A percentile compares a stretch with the other conserved stretches of the same genome.
phyloP scores from a whole-genome alignment of 2,329 filamentous ascomycete species.

The Knufia petricola region DNA sequence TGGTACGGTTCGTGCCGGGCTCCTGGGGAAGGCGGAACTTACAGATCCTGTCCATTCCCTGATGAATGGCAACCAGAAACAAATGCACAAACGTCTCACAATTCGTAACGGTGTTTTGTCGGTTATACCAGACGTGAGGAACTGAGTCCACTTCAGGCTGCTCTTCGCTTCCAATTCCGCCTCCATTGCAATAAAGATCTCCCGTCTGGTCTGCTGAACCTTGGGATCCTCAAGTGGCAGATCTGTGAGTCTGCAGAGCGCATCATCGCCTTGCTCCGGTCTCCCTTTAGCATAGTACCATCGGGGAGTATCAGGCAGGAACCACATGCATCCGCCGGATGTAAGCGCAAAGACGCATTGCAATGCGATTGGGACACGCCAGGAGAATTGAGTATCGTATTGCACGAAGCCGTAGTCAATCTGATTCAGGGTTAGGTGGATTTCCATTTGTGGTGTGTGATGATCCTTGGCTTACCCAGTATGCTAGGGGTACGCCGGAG shows the following conservation, averaged over 20 bases:
- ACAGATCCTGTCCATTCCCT: slow-evolving; percentile 16
- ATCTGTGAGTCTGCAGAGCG: slow-evolving; percentile 22
- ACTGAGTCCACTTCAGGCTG: slow-evolving; percentile 13
- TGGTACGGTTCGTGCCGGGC: too few species aligned
- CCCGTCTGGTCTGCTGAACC: slow-evolving; percentile 17
- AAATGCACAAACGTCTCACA: slow-evolving; percentile 13
- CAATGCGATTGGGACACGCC: slow-evolving; percentile 27
- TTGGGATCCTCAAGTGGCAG: slow-evolving; percentile 14
- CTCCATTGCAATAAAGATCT: slow-evolving; percentile 22
- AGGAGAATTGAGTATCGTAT: slow-evolving; percentile 24
- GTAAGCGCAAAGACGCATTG: slow-evolving; percentile 24
- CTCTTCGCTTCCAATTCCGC: slow-evolving; percentile 14
- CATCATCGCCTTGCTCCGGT: slow-evolving; percentile 21
- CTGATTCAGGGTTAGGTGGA: neutral
- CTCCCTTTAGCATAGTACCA: slow-evolving; percentile 26
- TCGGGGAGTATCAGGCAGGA: slow-evolving; percentile 25
- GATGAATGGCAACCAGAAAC: slow-evolving; percentile 16
- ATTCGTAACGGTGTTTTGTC: slow-evolving; percentile 14
- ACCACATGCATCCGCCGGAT: slow-evolving; percentile 20
- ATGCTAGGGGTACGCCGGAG: slow-evolving; percentile 24
- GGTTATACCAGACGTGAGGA: slow-evolving; percentile 13
- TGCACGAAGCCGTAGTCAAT: slow-evolving; percentile 28
- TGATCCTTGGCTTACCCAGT: slow-evolving; percentile 24
- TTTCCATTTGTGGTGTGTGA: neutral
- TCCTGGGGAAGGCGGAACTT: too few species aligned